phyloP scores from a whole-genome alignment of 1,139 yeast species.

The Saccharomyces hybrid region DNA sequence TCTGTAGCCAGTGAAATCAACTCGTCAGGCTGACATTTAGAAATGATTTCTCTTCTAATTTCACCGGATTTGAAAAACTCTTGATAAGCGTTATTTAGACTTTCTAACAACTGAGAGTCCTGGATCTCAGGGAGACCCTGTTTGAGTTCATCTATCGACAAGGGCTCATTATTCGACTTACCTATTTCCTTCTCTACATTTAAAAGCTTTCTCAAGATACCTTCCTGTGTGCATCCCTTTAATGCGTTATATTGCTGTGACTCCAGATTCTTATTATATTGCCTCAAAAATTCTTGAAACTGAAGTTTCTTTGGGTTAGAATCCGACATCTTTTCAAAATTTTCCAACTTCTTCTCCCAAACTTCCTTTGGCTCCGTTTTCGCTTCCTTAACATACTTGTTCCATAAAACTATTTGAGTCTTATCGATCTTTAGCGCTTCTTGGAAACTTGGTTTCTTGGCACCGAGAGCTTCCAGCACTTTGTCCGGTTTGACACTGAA shows the following conservation, averaged over 20 bases:
- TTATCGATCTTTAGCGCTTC: slow-evolving; percentile 63
- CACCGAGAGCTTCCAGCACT: slow-evolving; percentile 80
- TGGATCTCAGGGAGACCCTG: slow-evolving; percentile 5
- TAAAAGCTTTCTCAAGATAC: slow-evolving; percentile 25
- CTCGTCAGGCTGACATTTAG: slow-evolving; percentile 20
- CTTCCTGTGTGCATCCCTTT: slow-evolving; percentile 23
- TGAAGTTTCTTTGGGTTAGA: slow-evolving; percentile 21
- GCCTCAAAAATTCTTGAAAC: slow-evolving; percentile 20
- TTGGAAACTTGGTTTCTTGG: slow-evolving; percentile 66
- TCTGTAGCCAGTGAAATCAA: slow-evolving; percentile 14
- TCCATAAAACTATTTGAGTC: slow-evolving; percentile 68
- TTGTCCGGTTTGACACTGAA: slow-evolving; percentile 81
- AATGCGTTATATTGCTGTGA: slow-evolving; percentile 23
- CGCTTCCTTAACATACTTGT: slow-evolving; percentile 53
- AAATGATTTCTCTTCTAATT: slow-evolving; percentile 13
- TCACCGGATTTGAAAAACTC: slow-evolving; percentile 19
- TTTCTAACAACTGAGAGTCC: slow-evolving; percentile 12
- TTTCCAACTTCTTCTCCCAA: slow-evolving; percentile 43
- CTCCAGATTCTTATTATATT: slow-evolving; percentile 22
- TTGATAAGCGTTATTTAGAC: slow-evolving; percentile 22
- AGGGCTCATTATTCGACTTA: slow-evolving; percentile 9
- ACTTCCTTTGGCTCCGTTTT: slow-evolving; percentile 47
- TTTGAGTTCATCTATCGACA: slow-evolving; percentile 19
- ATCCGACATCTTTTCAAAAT: slow-evolving; percentile 20
- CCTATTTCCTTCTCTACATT: slow-evolving; percentile 17